Percentiles rank a stretch among this genome's conserved stretches.
Conservation (phyloP, 495 filamentous ascomycete genomes). For the Schizothecium vesticola region DNA sequence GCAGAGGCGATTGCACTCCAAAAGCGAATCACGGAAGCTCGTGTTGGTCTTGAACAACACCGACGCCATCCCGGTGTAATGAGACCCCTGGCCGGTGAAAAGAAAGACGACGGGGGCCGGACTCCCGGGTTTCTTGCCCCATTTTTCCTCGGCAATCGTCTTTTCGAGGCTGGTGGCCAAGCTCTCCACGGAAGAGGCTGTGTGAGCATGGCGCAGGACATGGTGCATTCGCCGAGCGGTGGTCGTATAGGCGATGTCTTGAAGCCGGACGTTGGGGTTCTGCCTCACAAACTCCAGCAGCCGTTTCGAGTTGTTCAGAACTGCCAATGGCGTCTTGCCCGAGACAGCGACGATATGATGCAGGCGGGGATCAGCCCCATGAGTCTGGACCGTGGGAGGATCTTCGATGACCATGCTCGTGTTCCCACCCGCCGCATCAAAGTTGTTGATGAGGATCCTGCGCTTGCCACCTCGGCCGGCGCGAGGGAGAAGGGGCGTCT, state of each 20-base stretch:
- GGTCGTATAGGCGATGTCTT: conserved; percentile 63
- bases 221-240: conserved; percentile 68
- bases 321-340: conserved; percentile 36
- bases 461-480: conserved; percentile 39
- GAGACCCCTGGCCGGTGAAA: conserved; percentile 59
- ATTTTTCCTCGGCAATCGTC: background rate
- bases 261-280: conserved; percentile 33
- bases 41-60: conserved; percentile 57
- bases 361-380: conserved; percentile 28
- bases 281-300: conserved; percentile 38
- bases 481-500: conserved; percentile 32
- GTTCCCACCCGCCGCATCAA: conserved; percentile 53
- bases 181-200: conserved; percentile 11
- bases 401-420: conserved; percentile 51
- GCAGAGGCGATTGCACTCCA: conserved; percentile 50
- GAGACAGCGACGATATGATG: conserved; percentile 44
- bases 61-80: conserved; percentile 58
- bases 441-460: conserved; percentile 49
- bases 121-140: background rate
- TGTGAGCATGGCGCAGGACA: conserved; percentile 42
- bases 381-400: conserved; percentile 4
- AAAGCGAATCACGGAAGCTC: conserved; percentile 59
- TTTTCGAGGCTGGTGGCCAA: background rate
- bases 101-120: conserved; percentile 44
- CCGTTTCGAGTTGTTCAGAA: conserved; percentile 28